phyloP scores from a whole-genome alignment of 768 basidiomycete species.

The Rhizopogon vinicolor region DNA sequence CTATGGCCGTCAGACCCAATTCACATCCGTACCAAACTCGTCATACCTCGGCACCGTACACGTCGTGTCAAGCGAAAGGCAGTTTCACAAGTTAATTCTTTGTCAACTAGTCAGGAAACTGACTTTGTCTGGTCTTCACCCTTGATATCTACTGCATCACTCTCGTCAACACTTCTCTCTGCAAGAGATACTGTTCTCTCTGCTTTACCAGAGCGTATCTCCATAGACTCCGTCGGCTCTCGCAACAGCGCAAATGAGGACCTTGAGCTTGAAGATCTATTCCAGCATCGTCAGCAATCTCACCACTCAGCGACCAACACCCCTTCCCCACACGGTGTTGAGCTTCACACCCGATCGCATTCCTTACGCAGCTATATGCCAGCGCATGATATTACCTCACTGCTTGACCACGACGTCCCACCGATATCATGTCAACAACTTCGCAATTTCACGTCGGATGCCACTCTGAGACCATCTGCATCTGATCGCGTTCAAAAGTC shows the following conservation, averaged over 20 bases:
- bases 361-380: neutral
- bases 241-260: conserved; percentile 22
- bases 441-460: neutral
- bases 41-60: conserved; percentile 51
- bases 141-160: conserved; percentile 2
- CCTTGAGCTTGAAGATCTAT: conserved; percentile 21
- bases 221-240: conserved; percentile 25
- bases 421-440: conserved; percentile 1
- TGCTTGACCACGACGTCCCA: neutral
- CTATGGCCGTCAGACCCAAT: conserved; percentile 93
- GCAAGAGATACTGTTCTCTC: conserved; percentile 20
- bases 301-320: neutral
- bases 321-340: neutral
- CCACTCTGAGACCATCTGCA: neutral
- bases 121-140: neutral
- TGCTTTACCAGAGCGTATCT: conserved; percentile 22
- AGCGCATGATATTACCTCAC: neutral
- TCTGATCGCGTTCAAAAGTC: neutral
- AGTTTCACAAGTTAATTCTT: neutral
- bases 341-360: neutral
- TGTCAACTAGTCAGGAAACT: neutral
- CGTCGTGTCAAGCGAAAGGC: conserved; percentile 5
- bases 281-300: neutral
- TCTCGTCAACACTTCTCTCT: conserved; percentile 14
- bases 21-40: conserved; percentile 77